Evolutionary conservation across 2,329 filamentous ascomycete genomes (phyloP).

Genomic region (Aspergillus fijiensis): DNA sequence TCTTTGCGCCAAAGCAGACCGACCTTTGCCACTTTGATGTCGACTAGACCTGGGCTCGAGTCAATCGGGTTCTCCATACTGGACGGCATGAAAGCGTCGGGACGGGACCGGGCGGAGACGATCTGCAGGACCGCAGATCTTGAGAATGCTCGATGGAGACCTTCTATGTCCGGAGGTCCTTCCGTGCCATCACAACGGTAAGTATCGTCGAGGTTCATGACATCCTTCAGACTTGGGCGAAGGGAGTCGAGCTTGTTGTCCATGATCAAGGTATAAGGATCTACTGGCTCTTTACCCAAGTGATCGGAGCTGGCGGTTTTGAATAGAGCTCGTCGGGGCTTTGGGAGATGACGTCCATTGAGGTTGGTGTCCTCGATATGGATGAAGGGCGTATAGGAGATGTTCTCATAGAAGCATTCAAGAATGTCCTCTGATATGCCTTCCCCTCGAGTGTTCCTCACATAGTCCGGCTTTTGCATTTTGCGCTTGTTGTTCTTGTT

Average conservation of each 20-base stretch:
- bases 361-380: conserved; percentile 86
- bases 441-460: conserved; percentile 90
- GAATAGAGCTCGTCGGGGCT: conserved; percentile 69
- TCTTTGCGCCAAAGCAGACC: conserved; percentile 94
- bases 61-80: conserved; percentile 81
- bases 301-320: conserved; percentile 64
- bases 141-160: conserved; percentile 84
- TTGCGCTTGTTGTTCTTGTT: conserved; percentile 99
- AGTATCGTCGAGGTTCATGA: conserved; percentile 86
- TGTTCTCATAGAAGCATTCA: conserved; percentile 97
- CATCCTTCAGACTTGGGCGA: conserved; percentile 83
- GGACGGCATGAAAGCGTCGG: conserved; percentile 92
- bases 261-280: conserved; percentile 91
- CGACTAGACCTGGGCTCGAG: conserved; percentile 87
- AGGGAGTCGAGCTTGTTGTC: conserved; percentile 82
- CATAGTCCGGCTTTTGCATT: conserved; percentile 93
- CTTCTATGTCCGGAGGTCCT: conserved; percentile 71
- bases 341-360: conserved; percentile 70
- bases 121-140: conserved; percentile 92
- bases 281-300: conserved; percentile 78
- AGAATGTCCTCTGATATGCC: conserved; percentile 91
- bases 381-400: conserved; percentile 96
- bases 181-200: conserved; percentile 83
- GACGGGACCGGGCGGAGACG: conserved; percentile 86
- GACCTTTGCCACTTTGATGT: conserved; percentile 97